Base-by-base conservation (phyloP, 148 eudicot species). In the Chenopodium berlandieri region DNA sequence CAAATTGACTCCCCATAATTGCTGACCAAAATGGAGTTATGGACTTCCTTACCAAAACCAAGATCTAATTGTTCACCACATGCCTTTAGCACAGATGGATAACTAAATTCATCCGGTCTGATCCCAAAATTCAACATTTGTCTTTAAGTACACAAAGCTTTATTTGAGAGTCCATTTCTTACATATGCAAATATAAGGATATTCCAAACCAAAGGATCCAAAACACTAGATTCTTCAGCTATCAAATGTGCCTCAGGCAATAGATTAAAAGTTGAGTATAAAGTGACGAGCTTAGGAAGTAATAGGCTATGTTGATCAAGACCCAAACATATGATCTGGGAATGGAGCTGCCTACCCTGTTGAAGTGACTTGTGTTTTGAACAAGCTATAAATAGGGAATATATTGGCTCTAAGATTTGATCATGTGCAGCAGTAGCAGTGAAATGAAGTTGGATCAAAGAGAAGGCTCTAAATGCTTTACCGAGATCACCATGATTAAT, bases 81-180 rank as follows among this genome's bases (percentile, higher is more conserved):
- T 54, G 97, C 95, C 88, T 92, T 94, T 40, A 92, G 87, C 82
- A 94, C 88, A 65, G 94, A 86, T 4, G 97, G 94, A 80, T 87
- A 92, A 10, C 95, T 94, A 82, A 86, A 94, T 74, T 84, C 85
- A 90, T 94, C 98, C 25, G 93, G 91, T 66, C 79, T 83, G 71
- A 93, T 77, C 73, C 95, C 92, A 75, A 74, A 82, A 19, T 72
- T 74, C 77, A 90, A 76, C 97, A 95, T 93, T 40, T 90, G 80
- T 69, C 81, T 75, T 82, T 90, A 95, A 67, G 86, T 74, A 14
- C 77, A 83, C 47, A 93, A 65, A 78, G 97, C 97, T 73, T 90
- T 90, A 62, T 69, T 81, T 10, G 52, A 74, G 64, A 77, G 82
- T 78, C 93, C 94, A 82, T 86, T 84, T 78, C 86, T 88, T 37